These are phyloP conservation scores for Trypanosoma vivax DNA, from an alignment of 208 protist genomes.

Conservation along the genomic window DNA sequence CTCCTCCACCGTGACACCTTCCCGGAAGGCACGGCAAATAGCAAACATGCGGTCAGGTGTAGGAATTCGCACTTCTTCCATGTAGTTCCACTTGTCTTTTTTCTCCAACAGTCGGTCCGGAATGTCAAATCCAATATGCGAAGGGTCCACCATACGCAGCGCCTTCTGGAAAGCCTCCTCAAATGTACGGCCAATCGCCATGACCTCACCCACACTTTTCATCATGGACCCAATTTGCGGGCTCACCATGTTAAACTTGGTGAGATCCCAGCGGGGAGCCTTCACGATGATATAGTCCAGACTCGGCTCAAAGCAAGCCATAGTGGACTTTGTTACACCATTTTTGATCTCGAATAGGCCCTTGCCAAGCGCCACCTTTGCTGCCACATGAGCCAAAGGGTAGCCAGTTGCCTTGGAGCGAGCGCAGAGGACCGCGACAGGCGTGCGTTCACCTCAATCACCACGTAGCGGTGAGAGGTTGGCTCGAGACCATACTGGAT, in stretches of 20 bases:
- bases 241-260: constrained; percentile 95
- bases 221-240: constrained; percentile 92
- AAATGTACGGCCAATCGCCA: constrained; percentile 97
- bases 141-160: constrained; percentile 93
- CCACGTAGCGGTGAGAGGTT: constrained; percentile 93
- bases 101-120: constrained; percentile 37
- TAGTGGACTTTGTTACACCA: constrained; percentile 91
- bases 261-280: constrained; percentile 93
- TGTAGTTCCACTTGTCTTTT: constrained; percentile 64
- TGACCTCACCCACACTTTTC: constrained; percentile 98
- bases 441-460: constrained; percentile 98
- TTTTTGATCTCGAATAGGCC: constrained; percentile 91
- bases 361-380: constrained; percentile 96
- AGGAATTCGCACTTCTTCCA: constrained; percentile 59
- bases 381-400: constrained; percentile 97
- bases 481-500: constrained; percentile 98
- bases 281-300: constrained; percentile 97
- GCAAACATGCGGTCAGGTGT: constrained; percentile 85
- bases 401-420: constrained; percentile 99
- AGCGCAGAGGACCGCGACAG: constrained; percentile 95
- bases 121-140: constrained; percentile 81
- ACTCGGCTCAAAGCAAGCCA: constrained; percentile 97
- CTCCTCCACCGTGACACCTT: constrained; percentile 84
- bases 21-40: constrained; percentile 66
- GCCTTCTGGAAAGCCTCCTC: constrained; percentile 98